A percentile compares a stretch with the other conserved stretches of the same genome.
These are phyloP conservation scores for Dactylellina drechsleri DNA, from an alignment of 2,329 filamentous ascomycete species.

Conservation along the genomic window DNA sequence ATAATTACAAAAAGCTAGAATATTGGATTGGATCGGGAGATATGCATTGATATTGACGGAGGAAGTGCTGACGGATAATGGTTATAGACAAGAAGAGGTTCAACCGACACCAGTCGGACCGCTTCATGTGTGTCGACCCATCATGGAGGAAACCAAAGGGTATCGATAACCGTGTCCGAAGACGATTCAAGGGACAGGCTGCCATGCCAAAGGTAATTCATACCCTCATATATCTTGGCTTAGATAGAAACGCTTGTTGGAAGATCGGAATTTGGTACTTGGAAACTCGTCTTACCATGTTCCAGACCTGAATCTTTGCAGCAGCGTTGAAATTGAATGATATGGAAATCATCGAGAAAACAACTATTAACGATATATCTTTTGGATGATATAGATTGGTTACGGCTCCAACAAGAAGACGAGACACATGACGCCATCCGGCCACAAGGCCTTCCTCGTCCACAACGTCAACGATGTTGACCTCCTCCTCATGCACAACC, in stretches of 20 bases:
- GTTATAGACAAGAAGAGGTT: slow-evolving; percentile 87
- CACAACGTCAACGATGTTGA: slow-evolving; percentile 96
- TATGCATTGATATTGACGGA: neutral
- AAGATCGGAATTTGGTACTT: neutral
- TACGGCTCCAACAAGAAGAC: slow-evolving; percentile 99
- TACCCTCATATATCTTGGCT: neutral
- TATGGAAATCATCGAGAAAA: neutral
- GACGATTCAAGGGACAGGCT: slow-evolving; percentile 95
- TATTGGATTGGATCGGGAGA: neutral
- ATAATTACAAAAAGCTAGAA: neutral
- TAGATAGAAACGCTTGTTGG: neutral
- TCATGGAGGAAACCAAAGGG: slow-evolving; percentile 99
- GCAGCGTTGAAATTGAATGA: neutral
- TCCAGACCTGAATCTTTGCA: neutral
- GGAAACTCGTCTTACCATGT: slow-evolving; percentile 6
- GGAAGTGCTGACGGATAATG: slow-evolving; percentile 60
- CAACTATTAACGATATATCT: slow-evolving; percentile 18
- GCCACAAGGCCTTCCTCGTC: slow-evolving; percentile 99
- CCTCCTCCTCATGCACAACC: slow-evolving; percentile 99
- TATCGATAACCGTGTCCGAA: slow-evolving; percentile 98
- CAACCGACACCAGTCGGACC: slow-evolving; percentile 96
- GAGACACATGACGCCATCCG: slow-evolving; percentile 96
- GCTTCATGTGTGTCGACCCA: slow-evolving; percentile 88
- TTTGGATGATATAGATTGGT: slow-evolving; percentile 76
- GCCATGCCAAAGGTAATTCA: slow-evolving; percentile 97